Conservation (phyloP, 345 rosid species). For the Corchorus olitorius region DNA sequence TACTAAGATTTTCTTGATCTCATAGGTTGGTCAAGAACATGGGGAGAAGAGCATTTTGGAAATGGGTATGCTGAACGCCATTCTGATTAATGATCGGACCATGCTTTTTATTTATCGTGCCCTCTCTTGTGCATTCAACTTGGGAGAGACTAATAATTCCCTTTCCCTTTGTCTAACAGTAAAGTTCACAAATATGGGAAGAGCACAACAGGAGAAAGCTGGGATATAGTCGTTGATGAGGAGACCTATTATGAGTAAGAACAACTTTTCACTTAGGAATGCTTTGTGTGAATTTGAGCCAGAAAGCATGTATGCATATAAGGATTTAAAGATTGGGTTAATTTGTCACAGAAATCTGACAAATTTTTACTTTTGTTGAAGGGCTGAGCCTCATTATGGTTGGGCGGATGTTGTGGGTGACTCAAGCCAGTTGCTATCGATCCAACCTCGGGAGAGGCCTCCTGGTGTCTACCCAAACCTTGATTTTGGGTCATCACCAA, state of each 20-base stretch:
- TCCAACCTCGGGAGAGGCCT: slow-evolving; percentile 76
- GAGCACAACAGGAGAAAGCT: slow-evolving; percentile 94
- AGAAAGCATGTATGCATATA: neutral
- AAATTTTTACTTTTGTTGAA: slow-evolving; percentile 27
- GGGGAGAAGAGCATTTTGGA: slow-evolving; percentile 99
- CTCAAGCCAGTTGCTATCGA: slow-evolving; percentile 80
- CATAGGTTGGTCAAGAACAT: slow-evolving; percentile 95
- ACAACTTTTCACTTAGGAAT: neutral
- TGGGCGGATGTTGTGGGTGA: slow-evolving; percentile 98
- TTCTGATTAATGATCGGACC: neutral
- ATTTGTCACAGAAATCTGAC: neutral
- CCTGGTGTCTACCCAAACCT: slow-evolving; percentile 83
- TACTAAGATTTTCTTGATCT: slow-evolving; percentile 16
- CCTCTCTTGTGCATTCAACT: neutral
- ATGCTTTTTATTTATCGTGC: neutral
- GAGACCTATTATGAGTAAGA: slow-evolving; percentile 93
- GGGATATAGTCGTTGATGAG: slow-evolving; percentile 96
- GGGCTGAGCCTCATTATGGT: slow-evolving; percentile 98
- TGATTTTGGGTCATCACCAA: slow-evolving; percentile 62
- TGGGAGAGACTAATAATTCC: slow-evolving; percentile 17
- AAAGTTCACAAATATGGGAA: slow-evolving; percentile 98
- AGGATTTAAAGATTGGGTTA: neutral
- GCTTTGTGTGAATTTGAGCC: neutral
- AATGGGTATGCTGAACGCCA: slow-evolving; percentile 56
- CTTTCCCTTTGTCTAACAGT: slow-evolving; percentile 39